These are phyloP conservation scores for Galerina sulciceps DNA, from an alignment of 768 basidiomycete genomes.

Conservation along the genomic window DNA sequence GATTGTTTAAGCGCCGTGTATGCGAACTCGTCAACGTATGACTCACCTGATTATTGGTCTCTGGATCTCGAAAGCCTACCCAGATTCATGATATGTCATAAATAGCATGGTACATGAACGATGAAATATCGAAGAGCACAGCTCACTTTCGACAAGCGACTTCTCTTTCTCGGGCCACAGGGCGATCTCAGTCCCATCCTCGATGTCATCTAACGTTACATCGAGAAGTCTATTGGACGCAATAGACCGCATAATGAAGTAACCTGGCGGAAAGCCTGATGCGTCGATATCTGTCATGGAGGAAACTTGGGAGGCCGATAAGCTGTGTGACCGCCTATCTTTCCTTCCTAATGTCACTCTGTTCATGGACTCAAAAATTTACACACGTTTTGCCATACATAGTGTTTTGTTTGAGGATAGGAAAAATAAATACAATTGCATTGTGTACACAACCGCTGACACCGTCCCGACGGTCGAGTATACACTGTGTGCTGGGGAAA, in stretches of 20 bases:
- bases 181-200: constrained; percentile 65
- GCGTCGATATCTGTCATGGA: constrained; percentile 32
- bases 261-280: constrained; percentile 57
- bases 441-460: not conserved
- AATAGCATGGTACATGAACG: not conserved
- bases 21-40: not conserved
- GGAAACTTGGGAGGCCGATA: not conserved
- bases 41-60: constrained; percentile 74
- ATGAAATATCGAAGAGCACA: no score
- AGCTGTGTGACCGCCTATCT: not conserved
- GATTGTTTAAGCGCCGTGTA: constrained; percentile 6
- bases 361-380: constrained; percentile 2
- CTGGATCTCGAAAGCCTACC: constrained; percentile 67
- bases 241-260: constrained; percentile 64
- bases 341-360: not conserved
- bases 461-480: not conserved
- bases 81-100: not conserved
- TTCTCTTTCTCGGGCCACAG: constrained; percentile 77
- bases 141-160: constrained; percentile 78
- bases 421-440: constrained; percentile 11
- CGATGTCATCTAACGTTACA: constrained; percentile 51
- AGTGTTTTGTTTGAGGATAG: not conserved
- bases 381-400: not conserved
- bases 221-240: constrained; percentile 61
- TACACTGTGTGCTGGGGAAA: not conserved